phyloP scores from a whole-genome alignment of 805 yeast genomes.

The Blastobotrys terrestris region DNA sequence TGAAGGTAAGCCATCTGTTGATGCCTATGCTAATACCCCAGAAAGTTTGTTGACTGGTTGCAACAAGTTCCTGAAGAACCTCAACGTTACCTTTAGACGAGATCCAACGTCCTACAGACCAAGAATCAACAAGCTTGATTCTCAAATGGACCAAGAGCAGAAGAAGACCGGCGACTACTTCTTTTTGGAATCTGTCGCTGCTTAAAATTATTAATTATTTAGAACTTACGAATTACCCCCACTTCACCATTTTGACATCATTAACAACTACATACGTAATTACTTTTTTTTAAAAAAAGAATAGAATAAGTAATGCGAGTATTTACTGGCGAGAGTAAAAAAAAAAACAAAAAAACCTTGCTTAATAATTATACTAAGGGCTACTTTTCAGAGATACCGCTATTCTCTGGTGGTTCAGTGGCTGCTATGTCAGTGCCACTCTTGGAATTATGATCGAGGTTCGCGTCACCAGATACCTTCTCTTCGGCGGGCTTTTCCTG shows the following conservation, averaged over 20 bases:
- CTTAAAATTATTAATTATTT: background rate
- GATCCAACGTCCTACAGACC: constrained; percentile 98
- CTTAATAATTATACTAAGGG: no score
- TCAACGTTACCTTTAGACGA: constrained; percentile 97
- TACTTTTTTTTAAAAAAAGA: background rate
- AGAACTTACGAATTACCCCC: background rate
- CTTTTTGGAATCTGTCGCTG: constrained; percentile 59
- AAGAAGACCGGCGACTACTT: constrained; percentile 88
- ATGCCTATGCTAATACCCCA: constrained; percentile 81
- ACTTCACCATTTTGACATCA: no score
- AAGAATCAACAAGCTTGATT: constrained; percentile 93
- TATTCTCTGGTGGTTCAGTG: no score
- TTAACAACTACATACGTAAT: background rate
- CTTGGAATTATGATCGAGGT: no score
- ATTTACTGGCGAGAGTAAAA: no score
- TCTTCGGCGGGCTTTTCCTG: background rate
- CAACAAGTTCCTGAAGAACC: constrained; percentile 91
- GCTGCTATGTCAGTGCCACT: no score
- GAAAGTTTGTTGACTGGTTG: constrained; percentile 95
- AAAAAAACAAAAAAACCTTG: no score
- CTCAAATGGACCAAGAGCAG: constrained; percentile 99
- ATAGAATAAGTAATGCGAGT: background rate
- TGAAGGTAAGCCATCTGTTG: constrained; percentile 87
- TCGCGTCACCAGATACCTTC: no score
- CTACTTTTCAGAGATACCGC: no score